These are phyloP conservation scores for Hygrocybe punicea DNA, from an alignment of 768 basidiomycete genomes.

Conservation along the genomic window DNA sequence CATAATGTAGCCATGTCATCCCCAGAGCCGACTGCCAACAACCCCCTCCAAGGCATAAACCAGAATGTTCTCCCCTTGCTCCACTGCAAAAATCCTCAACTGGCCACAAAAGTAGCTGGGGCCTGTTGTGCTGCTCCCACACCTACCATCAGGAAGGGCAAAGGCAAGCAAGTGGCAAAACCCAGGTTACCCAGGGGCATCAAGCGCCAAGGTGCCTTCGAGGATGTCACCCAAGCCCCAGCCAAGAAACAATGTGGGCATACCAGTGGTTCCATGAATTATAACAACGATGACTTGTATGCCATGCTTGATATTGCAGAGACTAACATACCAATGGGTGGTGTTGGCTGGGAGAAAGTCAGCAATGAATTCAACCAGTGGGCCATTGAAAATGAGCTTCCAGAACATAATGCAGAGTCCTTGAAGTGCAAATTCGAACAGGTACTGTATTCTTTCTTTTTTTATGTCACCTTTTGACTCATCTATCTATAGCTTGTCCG, in stretches of 20 bases:
- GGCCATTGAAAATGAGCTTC: constrained; percentile 12
- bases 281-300: constrained; percentile 12
- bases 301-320: constrained; percentile 14
- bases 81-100: too few relatives aligned
- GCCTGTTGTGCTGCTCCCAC: too few relatives aligned
- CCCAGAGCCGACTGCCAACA: too few relatives aligned
- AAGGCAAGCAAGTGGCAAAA: too few relatives aligned
- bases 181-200: background rate
- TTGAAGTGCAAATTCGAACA: constrained; percentile 26
- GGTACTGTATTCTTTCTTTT: too few relatives aligned
- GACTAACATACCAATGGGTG: constrained; percentile 18
- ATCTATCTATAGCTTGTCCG: constrained; percentile 19
- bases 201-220: background rate
- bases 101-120: too few relatives aligned
- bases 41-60: too few relatives aligned
- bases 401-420: constrained; percentile 10
- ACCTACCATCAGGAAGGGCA: too few relatives aligned
- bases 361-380: constrained; percentile 12
- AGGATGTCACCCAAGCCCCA: background rate
- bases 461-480: too few relatives aligned
- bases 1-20: too few relatives aligned
- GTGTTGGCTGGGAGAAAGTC: constrained; percentile 16
- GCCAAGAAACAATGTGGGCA: constrained; percentile 5
- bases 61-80: too few relatives aligned
- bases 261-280: constrained; percentile 18